Base-by-base conservation (phyloP, 2,329 filamentous ascomycete genomes). In the Pseudovirgaria hyperparasitica region DNA sequence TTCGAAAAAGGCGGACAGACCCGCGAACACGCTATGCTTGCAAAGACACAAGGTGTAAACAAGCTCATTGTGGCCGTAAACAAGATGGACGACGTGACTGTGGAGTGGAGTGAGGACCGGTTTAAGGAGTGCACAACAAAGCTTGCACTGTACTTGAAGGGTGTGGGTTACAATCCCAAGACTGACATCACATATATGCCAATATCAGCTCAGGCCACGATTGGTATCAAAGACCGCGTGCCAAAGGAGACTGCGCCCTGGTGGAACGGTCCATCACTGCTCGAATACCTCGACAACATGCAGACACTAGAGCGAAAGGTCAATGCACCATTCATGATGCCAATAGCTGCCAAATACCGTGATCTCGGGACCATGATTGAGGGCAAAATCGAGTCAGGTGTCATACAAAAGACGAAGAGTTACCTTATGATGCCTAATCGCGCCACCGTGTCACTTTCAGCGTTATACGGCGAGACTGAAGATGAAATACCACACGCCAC, bases 301-400 rank as follows among this genome's bases (percentile, higher is more conserved):
- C 75, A 79, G 46, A 75, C 87, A 9, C 70, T 94, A 20, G 87
- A 98, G 55, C 82, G 90, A 44, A 98, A 96, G 65, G 60, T 94
- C 44, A 93, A 93, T 44, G 90, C 90, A 2, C 87, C 90, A 7
- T 96, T 98, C 68, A 96, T 98, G 90, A 94, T 98, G 86, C 82
- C 90, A 6, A 70, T 98, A 38, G 82, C 81, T 37, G 84, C 82
- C 57, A 98, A 98, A 62, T 98, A 96, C 65, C 74, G 81, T 44
- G 92, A 98, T 52, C 78, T 98, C 69, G 90, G 90, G 45, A 98
- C 90, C 35, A 85, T 98, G 71, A 72, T 94, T 22, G 92, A 98
- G 62, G 90, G 90, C 40, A 93, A 94, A 67, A 81, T 98, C 39
- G 90, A 98, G 58, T 81, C 86, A 11, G 87, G 85, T 52, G 80